Evolutionary conservation across 176 grass and related monocot species (phyloP).

Genomic region (Rhynchospora tenuis): DNA sequence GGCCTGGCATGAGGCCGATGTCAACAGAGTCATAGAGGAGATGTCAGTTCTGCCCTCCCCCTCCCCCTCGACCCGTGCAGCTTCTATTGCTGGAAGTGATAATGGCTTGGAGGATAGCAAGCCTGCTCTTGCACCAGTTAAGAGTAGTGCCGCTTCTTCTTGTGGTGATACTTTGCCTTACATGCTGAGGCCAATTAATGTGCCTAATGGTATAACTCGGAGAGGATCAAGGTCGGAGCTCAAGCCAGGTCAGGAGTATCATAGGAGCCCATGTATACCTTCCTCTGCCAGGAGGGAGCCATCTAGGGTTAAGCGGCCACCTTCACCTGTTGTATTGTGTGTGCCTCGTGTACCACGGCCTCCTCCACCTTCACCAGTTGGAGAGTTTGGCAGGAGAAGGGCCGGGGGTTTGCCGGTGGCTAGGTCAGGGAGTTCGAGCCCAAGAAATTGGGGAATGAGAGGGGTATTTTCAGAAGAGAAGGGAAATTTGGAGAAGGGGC

Average conservation of each 20-base stretch:
- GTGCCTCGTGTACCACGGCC: conserved; percentile 78
- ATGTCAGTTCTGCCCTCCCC: conserved; percentile 48
- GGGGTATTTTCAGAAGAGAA: conserved; percentile 73
- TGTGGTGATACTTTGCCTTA: conserved; percentile 80
- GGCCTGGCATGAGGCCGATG: conserved; percentile 96
- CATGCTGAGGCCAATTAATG: conserved; percentile 83
- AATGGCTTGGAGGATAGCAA: conserved; percentile 12
- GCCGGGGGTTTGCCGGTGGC: conserved; percentile 67
- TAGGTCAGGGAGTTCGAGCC: conserved; percentile 97
- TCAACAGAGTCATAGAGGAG: conserved; percentile 82
- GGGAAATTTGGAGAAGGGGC: conserved; percentile 46
- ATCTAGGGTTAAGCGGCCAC: conserved; percentile 69
- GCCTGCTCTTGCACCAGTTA: not conserved
- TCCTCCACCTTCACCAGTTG: conserved; percentile 67
- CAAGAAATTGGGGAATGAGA: conserved; percentile 86
- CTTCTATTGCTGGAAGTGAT: conserved; percentile 49
- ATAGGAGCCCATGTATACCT: conserved; percentile 78
- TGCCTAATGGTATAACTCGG: conserved; percentile 61
- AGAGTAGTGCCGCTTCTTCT: conserved; percentile 26
- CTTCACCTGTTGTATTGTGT: conserved; percentile 88
- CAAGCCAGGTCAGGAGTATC: conserved; percentile 59
- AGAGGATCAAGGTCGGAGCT: conserved; percentile 85
- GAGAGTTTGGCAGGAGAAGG: conserved; percentile 64
- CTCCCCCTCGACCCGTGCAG: conserved; percentile 1
- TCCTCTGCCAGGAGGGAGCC: conserved; percentile 67